Percentiles rank a stretch among this genome's conserved stretches.
Evolutionary conservation across 2,329 filamentous ascomycete species (phyloP).

Genomic region (Verticillium longisporum): DNA sequence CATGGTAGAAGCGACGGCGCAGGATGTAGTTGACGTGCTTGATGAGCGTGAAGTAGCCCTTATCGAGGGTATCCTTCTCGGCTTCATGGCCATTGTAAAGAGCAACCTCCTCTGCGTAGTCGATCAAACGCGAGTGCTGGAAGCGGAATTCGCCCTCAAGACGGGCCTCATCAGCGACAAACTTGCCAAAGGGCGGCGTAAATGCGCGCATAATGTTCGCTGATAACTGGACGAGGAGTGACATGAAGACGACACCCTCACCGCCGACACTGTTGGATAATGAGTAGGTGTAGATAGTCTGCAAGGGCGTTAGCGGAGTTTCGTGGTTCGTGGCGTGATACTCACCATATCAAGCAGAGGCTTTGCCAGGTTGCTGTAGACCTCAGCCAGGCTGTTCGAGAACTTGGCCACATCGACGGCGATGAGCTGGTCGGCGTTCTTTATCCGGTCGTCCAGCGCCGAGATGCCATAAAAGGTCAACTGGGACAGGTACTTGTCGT

Average conservation of each 20-base stretch:
- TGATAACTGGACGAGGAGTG: conserved; percentile 84
- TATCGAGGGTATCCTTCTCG: conserved; percentile 94
- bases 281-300: conserved; percentile 88
- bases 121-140: conserved; percentile 88
- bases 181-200: conserved; percentile 94
- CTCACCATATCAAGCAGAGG: conserved; percentile 83
- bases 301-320: background rate
- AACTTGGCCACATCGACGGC: conserved; percentile 96
- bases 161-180: conserved; percentile 90
- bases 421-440: conserved; percentile 96
- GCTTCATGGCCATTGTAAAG: conserved; percentile 87
- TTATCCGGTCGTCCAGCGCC: conserved; percentile 92
- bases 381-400: conserved; percentile 86
- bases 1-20: conserved; percentile 85
- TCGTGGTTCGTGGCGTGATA: background rate
- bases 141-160: conserved; percentile 95
- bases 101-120: conserved; percentile 92
- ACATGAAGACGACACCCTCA: conserved; percentile 94
- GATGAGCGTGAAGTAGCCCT: conserved; percentile 97
- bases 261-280: conserved; percentile 92
- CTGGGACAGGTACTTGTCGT: conserved; percentile 92
- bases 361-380: conserved; percentile 96
- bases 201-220: conserved; percentile 89
- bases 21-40: conserved; percentile 98
- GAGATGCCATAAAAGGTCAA: conserved; percentile 98